Evolutionary conservation across 2,329 filamentous ascomycete species (phyloP).

Genomic region (Fusarium sp.): DNA sequence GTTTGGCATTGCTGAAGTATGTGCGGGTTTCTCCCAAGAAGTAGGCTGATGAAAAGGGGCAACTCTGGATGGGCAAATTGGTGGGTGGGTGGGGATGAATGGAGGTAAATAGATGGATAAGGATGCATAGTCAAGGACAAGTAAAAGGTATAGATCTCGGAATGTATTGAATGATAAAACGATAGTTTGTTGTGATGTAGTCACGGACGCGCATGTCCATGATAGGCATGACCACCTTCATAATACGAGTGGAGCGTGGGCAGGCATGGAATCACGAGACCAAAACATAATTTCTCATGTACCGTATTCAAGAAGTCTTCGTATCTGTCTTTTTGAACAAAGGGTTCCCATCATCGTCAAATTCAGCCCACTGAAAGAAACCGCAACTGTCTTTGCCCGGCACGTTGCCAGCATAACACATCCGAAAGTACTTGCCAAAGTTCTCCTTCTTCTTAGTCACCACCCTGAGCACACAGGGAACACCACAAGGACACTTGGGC

Average conservation of each 20-base stretch:
- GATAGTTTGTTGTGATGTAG: not conserved
- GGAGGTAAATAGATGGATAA: not conserved
- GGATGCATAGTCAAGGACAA: not conserved
- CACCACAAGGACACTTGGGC: slow-evolving; percentile 80
- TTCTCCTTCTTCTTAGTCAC: slow-evolving; percentile 84
- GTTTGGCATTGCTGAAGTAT: not conserved
- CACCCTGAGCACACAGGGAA: slow-evolving; percentile 78
- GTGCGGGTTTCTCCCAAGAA: not conserved
- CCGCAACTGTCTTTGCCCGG: slow-evolving; percentile 77
- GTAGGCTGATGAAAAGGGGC: not conserved
- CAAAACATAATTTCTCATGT: not conserved
- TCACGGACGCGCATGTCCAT: not conserved
- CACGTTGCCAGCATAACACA: slow-evolving; percentile 84
- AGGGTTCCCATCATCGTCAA: slow-evolving; percentile 88
- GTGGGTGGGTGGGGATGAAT: not conserved
- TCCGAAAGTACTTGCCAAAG: slow-evolving; percentile 89
- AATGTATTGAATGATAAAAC: not conserved
- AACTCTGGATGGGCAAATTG: not conserved
- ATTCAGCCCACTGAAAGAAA: slow-evolving; percentile 88
- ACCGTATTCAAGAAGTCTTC: not conserved
- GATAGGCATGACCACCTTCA: not conserved
- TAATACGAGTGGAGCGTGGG: not conserved
- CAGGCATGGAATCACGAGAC: not conserved
- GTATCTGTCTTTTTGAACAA: slow-evolving; percentile 30
- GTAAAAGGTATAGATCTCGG: not conserved